A percentile compares a stretch with the other conserved stretches of the same genome.
phyloP scores from a whole-genome alignment of 2,329 filamentous ascomycete species.

The Arthrobotrys entomopaga region DNA sequence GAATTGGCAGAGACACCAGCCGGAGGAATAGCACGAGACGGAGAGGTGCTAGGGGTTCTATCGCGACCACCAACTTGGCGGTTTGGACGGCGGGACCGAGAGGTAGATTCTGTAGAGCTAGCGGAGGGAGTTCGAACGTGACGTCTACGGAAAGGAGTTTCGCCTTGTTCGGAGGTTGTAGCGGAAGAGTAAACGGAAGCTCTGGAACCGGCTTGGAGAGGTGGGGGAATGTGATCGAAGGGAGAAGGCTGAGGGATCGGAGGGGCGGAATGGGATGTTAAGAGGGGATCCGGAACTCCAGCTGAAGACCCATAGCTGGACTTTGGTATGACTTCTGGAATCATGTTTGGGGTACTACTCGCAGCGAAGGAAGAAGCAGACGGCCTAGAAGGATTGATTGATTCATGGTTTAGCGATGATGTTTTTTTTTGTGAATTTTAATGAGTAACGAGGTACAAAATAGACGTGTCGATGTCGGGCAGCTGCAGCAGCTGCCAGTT shows the following conservation, averaged over 20 bases:
- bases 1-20: slow-evolving; percentile 25
- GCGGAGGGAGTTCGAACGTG: slow-evolving; percentile 36
- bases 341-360: slow-evolving; percentile 36
- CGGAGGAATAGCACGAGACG: slow-evolving; percentile 33
- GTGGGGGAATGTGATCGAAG: slow-evolving; percentile 36
- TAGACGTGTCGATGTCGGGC: slow-evolving; percentile 36
- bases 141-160: slow-evolving; percentile 16
- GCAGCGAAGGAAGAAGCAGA: not conserved
- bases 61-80: slow-evolving; percentile 17
- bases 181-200: slow-evolving; percentile 23
- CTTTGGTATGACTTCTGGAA: slow-evolving; percentile 42
- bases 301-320: not conserved
- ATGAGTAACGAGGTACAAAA: slow-evolving; percentile 21
- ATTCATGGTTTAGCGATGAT: slow-evolving; percentile 34
- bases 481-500: slow-evolving; percentile 34
- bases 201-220: slow-evolving; percentile 35
- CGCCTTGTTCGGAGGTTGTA: slow-evolving; percentile 21
- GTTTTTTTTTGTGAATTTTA: slow-evolving; percentile 14
- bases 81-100: slow-evolving; percentile 36
- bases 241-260: slow-evolving; percentile 21
- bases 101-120: slow-evolving; percentile 36
- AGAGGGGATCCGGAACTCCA: slow-evolving; percentile 20
- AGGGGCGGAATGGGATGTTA: slow-evolving; percentile 23
- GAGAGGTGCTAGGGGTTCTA: slow-evolving; percentile 43
- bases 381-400: slow-evolving; percentile 15